Base-by-base conservation (phyloP, 1,284 basidiomycete species). In the Marasmius tenuissimus region DNA sequence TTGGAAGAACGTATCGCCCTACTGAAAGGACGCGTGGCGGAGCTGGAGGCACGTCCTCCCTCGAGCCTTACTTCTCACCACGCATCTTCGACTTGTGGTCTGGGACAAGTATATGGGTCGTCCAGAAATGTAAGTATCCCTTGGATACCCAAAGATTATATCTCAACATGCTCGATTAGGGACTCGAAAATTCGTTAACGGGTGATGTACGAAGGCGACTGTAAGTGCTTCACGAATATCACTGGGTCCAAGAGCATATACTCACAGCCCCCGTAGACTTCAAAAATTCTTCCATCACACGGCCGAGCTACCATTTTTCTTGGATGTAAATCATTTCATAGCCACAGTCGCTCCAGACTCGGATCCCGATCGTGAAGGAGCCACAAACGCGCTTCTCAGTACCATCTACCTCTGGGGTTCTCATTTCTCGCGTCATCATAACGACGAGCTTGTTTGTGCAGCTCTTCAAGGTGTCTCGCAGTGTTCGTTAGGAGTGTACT, bases 281-380 rank as follows among this genome's bases (percentile, higher is more conserved):
- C 66, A 72, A 27, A 64, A 69, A 14, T 80, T 82, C 65, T 61
- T 76, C 35, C 68, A 71, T 16, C 72, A 79, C 57, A 69, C 72
- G 22, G 70, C 71, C 22, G 72, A 76, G 35, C 72, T 78, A 55
- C 78, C 78, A 2, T 80, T 81, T 59, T 80, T 81, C 68, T 69
- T 81, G n/a, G 68, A 80, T 63, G 62, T 69, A 16, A 61, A 69
- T 11, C 73, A 75, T 34, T 79, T 80, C 60, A 63, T 75, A 20
- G 37, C 66, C 20, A 20, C 48, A 27, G 27, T 27, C 27, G 27
- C 27, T 20, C 18, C 48, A 16, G 27, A 38, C 47, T 20, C 18
- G n/a, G 10, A 10, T 40, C 48, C 14, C n/a, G 9, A 33, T 8
- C 20, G 34, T 18, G 16, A 38, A 9, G 34, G 27, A 18, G 33